A percentile compares a stretch with the other conserved stretches of the same genome.
phyloP scores from a whole-genome alignment of 768 basidiomycete species.

The Favolaschia claudopus region DNA sequence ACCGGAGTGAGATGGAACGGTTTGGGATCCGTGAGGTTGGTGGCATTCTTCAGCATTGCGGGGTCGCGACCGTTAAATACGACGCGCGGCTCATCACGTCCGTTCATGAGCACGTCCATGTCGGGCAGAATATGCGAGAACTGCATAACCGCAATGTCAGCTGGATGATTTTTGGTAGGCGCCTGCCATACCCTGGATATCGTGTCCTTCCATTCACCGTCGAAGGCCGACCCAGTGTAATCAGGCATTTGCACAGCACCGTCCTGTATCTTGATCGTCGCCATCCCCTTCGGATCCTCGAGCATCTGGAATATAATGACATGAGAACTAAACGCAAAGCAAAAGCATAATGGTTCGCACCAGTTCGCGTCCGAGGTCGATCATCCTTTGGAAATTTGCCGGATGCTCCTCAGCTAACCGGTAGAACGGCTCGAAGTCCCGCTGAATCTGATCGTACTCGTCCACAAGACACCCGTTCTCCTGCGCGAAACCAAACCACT shows the following conservation, averaged over 20 bases:
- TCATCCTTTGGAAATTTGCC: not conserved
- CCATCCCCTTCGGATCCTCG: not conserved
- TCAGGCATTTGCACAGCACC: slow-evolving; percentile 1
- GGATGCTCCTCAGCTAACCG: no score
- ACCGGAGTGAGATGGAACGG: slow-evolving; percentile 3
- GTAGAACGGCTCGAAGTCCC: no score
- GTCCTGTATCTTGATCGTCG: not conserved
- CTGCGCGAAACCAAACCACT: no score
- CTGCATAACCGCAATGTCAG: not conserved
- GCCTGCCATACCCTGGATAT: no score
- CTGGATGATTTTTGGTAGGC: not conserved
- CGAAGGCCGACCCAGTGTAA: not conserved
- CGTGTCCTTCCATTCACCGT: not conserved
- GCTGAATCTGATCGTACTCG: no score
- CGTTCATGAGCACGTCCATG: not conserved
- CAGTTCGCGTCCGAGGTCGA: not conserved
- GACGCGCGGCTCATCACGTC: slow-evolving; percentile 16
- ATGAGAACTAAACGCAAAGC: not conserved
- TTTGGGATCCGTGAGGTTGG: not conserved
- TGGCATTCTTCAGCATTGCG: not conserved
- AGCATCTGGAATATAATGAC: slow-evolving; percentile 5
- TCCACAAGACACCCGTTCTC: no score
- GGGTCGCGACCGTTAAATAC: not conserved
- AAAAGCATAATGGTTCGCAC: not conserved
- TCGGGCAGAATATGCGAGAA: not conserved